These are phyloP conservation scores for Torulaspora pretoriensis DNA, from an alignment of 1,139 yeast genomes.

Conservation along the genomic window DNA sequence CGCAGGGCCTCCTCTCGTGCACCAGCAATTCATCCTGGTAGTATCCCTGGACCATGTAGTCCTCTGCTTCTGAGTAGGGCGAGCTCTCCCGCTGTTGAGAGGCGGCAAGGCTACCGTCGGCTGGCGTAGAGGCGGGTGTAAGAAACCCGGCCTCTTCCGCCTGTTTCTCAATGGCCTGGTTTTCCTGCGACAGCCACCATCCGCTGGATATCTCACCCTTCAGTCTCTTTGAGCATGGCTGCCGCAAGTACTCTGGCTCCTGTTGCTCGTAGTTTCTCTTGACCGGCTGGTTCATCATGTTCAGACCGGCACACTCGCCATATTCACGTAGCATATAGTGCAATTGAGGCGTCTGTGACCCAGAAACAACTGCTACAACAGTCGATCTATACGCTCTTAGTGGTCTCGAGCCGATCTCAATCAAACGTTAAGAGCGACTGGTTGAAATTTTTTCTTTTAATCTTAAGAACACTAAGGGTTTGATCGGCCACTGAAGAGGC, in stretches of 20 bases:
- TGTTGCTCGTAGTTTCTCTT: conserved; percentile 9
- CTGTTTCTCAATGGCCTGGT: not conserved
- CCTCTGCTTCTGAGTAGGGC: conserved; percentile 28
- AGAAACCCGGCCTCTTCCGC: conserved; percentile 1
- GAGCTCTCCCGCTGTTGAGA: conserved; percentile 11
- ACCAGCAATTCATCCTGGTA: conserved; percentile 8
- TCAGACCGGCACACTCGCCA: not conserved
- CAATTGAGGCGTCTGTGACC: not conserved
- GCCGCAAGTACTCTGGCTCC: conserved; percentile 5
- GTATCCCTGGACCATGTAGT: conserved; percentile 28
- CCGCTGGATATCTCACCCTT: not conserved
- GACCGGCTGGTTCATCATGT: conserved; percentile 1
- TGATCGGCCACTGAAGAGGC: not conserved
- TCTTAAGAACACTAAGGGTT: conserved; percentile 1
- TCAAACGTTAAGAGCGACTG: conserved; percentile 7
- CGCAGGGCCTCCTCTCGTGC: conserved; percentile 8
- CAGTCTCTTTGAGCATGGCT: conserved; percentile 8
- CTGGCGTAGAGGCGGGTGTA: conserved; percentile 10
- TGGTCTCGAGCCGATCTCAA: not conserved
- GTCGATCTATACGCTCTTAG: not conserved
- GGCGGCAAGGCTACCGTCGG: conserved; percentile 1
- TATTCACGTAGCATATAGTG: conserved; percentile 7
- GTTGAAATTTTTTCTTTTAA: conserved; percentile 1
- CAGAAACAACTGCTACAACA: not conserved
- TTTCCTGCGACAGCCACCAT: not conserved